Evolutionary conservation across 2,329 filamentous ascomycete genomes (phyloP).

Genomic region (Xylariomycetidae sp.): DNA sequence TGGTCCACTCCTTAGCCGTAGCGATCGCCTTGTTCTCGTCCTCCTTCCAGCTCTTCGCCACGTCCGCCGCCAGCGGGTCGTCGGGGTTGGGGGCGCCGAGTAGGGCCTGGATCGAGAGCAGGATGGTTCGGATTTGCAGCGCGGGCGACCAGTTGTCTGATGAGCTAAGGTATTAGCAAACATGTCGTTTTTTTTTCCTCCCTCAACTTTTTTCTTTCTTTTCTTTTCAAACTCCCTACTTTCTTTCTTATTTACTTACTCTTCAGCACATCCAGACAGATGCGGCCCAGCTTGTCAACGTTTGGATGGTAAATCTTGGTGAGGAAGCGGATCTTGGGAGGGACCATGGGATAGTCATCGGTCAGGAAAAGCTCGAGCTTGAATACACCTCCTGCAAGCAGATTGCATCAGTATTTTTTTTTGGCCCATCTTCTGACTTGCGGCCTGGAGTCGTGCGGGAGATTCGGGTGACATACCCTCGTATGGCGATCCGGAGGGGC

Average conservation of each 20-base stretch:
- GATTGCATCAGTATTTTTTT: constrained; percentile 7
- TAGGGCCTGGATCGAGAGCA: constrained; percentile 96
- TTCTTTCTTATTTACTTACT: constrained; percentile 68
- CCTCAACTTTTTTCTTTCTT: no score
- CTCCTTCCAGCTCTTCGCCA: constrained; percentile 97
- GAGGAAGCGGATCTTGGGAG: constrained; percentile 95
- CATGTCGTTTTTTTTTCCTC: no score
- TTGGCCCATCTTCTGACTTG: no score
- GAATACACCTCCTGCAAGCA: constrained; percentile 67
- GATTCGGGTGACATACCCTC: constrained; percentile 59
- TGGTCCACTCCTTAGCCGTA: constrained; percentile 89
- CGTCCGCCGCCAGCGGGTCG: constrained; percentile 95
- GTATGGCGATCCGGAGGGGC: constrained; percentile 87
- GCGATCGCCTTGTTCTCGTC: constrained; percentile 88
- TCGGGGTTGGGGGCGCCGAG: constrained; percentile 96
- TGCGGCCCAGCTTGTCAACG: constrained; percentile 94
- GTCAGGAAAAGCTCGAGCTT: constrained; percentile 96
- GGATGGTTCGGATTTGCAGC: constrained; percentile 93
- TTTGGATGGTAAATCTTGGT: constrained; percentile 99
- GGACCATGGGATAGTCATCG: constrained; percentile 98
- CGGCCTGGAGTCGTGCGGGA: not conserved
- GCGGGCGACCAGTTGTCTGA: constrained; percentile 99
- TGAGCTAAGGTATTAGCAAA: no score
- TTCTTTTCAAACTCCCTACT: no score
- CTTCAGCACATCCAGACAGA: constrained; percentile 95